Evolutionary conservation across 306 rosid genomes (phyloP), one percentile per base, ranked within the genome.

Genomic region (Glycine latifolia): DNA sequence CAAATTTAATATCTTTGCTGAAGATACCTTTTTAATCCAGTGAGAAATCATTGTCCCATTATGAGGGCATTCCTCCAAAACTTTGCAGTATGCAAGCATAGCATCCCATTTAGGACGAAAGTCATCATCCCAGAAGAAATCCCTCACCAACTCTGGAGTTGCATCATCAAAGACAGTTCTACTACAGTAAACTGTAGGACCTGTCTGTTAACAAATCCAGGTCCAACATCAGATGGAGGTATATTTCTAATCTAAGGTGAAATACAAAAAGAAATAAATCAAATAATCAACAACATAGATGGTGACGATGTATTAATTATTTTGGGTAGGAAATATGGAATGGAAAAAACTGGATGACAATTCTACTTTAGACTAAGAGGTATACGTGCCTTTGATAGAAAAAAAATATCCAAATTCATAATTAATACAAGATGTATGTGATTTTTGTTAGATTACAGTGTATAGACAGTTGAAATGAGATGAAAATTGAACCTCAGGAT

Each of bases 61-160:
- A 73, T 83, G 73, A 50, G 89, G 91, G 82, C 97, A 91, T 80
- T 93, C 98, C 86, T 93, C 94, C 94, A 96, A 88, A 69, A 92
- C 90, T 86, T 93, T 88, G 81, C 85, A 87, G 81, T 89, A 20
- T 10, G 88, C 65, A 13, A 96, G 97, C 99, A 96, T 96, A 16
- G 92, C 85, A 89, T 96, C 99, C 99, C 99, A 96, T 85, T 89
- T 91, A 81, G 91, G 91, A 72, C 99, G 97, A 79, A 92, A 93
- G 79, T 96, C 98, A 86, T 96, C 99, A 81, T 96, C 99, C 99
- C 99, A 96, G 80, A 96, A 96, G 87, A 96, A 96, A 87, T 96
- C 99, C 86, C 98, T 91, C 16, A 96, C 99, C 88, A 96, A 68
- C 89, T 96, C 99, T 2, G 97, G 94, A 39, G 91, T 89, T 56